Conservation (phyloP, 371 early-diverging fungal species). For the Mucor plumbeus region DNA sequence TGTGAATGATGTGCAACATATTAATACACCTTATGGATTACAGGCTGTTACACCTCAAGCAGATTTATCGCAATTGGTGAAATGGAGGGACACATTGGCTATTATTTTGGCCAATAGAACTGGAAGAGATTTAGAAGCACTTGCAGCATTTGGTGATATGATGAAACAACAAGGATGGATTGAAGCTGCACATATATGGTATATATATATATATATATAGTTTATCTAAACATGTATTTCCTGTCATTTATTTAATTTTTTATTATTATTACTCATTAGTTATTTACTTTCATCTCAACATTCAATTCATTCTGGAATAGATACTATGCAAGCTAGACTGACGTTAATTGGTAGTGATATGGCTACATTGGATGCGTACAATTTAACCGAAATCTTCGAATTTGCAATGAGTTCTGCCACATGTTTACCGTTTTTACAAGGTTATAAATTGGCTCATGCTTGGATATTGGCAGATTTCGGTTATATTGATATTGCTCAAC, state of each 20-base stretch:
- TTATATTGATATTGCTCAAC: conserved; percentile 68
- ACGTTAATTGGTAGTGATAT: conserved; percentile 68
- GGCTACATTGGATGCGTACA: conserved; percentile 52
- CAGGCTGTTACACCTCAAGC: conserved; percentile 25
- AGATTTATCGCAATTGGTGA: conserved; percentile 44
- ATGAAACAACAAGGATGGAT: conserved; percentile 63
- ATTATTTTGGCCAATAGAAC: conserved; percentile 88
- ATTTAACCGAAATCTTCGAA: conserved; percentile 84
- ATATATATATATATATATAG: conserved; percentile 20
- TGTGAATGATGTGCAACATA: conserved; percentile 28
- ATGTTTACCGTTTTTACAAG: conserved; percentile 84
- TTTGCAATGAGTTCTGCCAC: conserved; percentile 65
- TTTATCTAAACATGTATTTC: neutral
- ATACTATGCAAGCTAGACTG: conserved; percentile 59
- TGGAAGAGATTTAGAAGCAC: conserved; percentile 72
- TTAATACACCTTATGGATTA: conserved; percentile 37
- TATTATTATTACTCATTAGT: conserved; percentile 46
- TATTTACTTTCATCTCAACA: conserved; percentile 69
- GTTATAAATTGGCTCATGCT: conserved; percentile 85
- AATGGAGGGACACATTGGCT: conserved; percentile 75
- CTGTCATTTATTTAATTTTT: neutral
- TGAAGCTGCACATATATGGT: conserved; percentile 90
- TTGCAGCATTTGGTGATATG: conserved; percentile 81
- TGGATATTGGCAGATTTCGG: conserved; percentile 85
- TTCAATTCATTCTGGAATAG: conserved; percentile 64